Base-by-base conservation (phyloP, 306 rosid genomes). In the Ceratonia siliqua region DNA sequence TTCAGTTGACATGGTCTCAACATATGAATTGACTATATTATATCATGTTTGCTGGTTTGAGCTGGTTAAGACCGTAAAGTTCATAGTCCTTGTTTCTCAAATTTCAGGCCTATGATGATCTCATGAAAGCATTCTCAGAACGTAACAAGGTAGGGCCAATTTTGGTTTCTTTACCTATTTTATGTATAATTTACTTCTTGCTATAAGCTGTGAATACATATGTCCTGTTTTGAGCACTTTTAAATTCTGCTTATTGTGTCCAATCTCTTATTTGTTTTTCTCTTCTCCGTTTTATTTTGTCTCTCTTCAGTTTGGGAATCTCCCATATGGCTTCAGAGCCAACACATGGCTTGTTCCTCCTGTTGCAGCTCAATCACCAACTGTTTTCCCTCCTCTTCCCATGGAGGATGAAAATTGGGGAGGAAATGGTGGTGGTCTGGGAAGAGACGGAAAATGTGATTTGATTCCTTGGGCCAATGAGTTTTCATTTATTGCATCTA, bases 291-390 rank as follows among this genome's bases (percentile, higher is more conserved):
- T 68, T 75, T 49, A 24, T 73, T 62, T 71, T 45, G 63, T 70
- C 76, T 43, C 61, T 41, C 45, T 82, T 59, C 88, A 94, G 99
- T 90, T 88, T 81, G 93, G 93, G 66, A 90, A 90, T 78, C 90
- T 88, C 62, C 91, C 96, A 39, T 90, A 79, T 28, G 93, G 96
- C 48, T 86, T 90, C 62, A 78, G 93, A 85, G 86, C 89, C 62
- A 90, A 90, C 82, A 86, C 96, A 2, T 88, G 93, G 93, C 90
- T 90, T 53, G 93, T 85, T 70, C 91, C 93, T 13, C 93, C 91
- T 5, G 21, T 81, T 36, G 82, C 81, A n/a, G 91, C 82, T 36
- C 93, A 86, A 59, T 68, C 74, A 0, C 87, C 71, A 0, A 57
- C 90, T 15, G 62, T 69, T 72, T 90, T 90, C 74, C 81, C 84